These are phyloP conservation scores for Ambrosia trifida DNA, from an alignment of 129 eudicot genomes.

Conservation along the genomic window DNA sequence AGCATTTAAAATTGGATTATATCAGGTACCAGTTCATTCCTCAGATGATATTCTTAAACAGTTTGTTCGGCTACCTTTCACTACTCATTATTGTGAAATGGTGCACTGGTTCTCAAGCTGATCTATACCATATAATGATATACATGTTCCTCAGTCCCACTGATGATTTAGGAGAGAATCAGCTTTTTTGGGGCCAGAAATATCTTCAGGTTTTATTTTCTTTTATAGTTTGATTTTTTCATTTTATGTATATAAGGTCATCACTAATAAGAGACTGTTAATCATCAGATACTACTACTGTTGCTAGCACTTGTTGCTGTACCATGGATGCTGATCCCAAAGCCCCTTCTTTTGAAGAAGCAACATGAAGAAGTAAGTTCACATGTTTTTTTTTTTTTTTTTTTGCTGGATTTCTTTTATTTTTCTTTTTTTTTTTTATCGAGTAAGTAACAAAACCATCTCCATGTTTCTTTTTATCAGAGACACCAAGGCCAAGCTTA, in stretches of 20 bases:
- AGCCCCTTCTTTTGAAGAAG: constrained; percentile 76
- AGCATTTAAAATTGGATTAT: not conserved
- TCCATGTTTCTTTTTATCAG: constrained; percentile 11
- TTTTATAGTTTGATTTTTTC: not conserved
- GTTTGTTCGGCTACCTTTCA: constrained; percentile 88
- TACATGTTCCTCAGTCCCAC: constrained; percentile 93
- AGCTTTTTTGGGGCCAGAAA: constrained; percentile 80
- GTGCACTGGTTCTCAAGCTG: constrained; percentile 92
- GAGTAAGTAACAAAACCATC: too few species aligned
- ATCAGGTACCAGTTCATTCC: constrained; percentile 87
- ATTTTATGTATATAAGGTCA: constrained; percentile 3
- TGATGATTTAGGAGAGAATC: constrained; percentile 79
- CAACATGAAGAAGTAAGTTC: constrained; percentile 69
- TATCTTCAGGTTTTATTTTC: constrained; percentile 63
- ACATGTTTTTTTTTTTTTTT: too few species aligned
- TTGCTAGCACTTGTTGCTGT: constrained; percentile 77
- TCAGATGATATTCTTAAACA: constrained; percentile 81
- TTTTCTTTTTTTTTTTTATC: too few species aligned
- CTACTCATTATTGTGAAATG: constrained; percentile 83
- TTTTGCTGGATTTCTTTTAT: too few species aligned
- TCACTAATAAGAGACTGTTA: not conserved
- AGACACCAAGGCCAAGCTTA: constrained; percentile 71
- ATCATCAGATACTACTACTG: constrained; percentile 56
- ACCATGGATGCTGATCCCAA: constrained; percentile 94
- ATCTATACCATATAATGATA: constrained; percentile 81